phyloP scores from a whole-genome alignment of 495 filamentous ascomycete genomes.

The Aspergillus homomorphus region DNA sequence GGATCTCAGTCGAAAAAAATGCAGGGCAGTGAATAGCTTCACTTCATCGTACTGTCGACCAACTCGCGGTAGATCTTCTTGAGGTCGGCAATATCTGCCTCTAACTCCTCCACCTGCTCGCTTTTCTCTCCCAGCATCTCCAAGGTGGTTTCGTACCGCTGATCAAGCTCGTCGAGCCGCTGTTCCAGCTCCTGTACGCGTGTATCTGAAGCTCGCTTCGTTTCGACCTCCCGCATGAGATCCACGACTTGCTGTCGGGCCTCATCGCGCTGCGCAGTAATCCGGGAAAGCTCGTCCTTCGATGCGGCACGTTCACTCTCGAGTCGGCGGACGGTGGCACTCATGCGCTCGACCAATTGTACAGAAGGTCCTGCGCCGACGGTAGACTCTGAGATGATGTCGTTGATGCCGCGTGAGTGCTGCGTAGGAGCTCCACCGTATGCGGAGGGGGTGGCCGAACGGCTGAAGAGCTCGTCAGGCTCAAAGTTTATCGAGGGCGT shows the following conservation, averaged over 20 bases:
- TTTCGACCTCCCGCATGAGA: constrained; percentile 81
- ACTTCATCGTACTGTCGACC: constrained; percentile 78
- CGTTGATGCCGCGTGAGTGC: constrained; percentile 64
- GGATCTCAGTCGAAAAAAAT: constrained; percentile 1
- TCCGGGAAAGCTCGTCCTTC: constrained; percentile 77
- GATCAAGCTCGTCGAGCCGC: constrained; percentile 55
- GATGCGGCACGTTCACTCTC: constrained; percentile 85
- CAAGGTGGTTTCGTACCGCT: constrained; percentile 81
- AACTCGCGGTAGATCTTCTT: constrained; percentile 94
- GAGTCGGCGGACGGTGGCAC: constrained; percentile 80
- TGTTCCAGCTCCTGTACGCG: constrained; percentile 63
- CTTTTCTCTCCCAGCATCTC: constrained; percentile 98
- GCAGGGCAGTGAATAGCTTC: constrained; percentile 19
- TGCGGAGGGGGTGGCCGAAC: constrained; percentile 55
- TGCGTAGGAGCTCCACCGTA: constrained; percentile 37
- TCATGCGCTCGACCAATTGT: constrained; percentile 96
- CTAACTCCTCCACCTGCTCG: constrained; percentile 86
- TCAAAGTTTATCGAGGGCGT: constrained; percentile 60
- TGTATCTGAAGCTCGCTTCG: constrained; percentile 56
- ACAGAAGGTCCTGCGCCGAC: constrained; percentile 88
- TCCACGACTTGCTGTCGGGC: constrained; percentile 84
- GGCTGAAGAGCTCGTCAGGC: constrained; percentile 66
- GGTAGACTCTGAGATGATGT: constrained; percentile 86
- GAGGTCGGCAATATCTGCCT: constrained; percentile 83
- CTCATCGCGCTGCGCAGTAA: constrained; percentile 82